Percentiles rank a stretch among this genome's conserved stretches.
phyloP scores from a whole-genome alignment of 768 basidiomycete genomes.

The Boletellus sp. region DNA sequence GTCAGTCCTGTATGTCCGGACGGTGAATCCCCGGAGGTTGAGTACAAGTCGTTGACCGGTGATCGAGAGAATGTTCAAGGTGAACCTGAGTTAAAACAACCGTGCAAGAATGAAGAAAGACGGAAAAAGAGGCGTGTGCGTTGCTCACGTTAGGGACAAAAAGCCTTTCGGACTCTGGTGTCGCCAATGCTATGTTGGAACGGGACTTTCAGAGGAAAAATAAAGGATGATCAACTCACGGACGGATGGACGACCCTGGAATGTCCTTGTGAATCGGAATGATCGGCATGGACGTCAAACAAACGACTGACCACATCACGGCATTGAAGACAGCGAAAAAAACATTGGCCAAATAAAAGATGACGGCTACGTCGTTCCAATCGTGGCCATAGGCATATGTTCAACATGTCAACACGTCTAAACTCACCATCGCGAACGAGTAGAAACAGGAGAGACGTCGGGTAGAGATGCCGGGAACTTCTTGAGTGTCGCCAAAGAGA shows the following conservation, averaged over 20 bases:
- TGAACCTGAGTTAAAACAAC: constrained; percentile 1
- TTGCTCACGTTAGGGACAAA: not conserved
- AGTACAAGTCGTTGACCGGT: constrained; percentile 19
- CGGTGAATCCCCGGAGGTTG: constrained; percentile 13
- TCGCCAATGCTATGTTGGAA: not conserved
- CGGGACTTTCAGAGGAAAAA: not conserved
- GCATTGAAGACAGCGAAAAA: not conserved
- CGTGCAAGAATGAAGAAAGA: not conserved
- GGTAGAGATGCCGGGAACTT: constrained; percentile 2
- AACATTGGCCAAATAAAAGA: constrained; percentile 2
- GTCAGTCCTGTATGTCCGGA: not conserved
- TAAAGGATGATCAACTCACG: not conserved
- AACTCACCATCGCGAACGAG: constrained; percentile 12
- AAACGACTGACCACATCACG: constrained; percentile 3
- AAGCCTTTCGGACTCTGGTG: not conserved
- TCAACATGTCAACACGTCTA: too few relatives aligned
- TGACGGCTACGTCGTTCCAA: not conserved
- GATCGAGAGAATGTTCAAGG: constrained; percentile 15
- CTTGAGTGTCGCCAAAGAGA: constrained; percentile 7
- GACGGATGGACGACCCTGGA: not conserved
- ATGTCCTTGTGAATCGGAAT: not conserved
- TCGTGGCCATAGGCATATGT: not conserved
- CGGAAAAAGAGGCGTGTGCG: not conserved
- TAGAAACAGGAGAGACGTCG: constrained; percentile 1
- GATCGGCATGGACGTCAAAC: too few relatives aligned